These are phyloP conservation scores for Apiotrichum veenhuisii DNA, from an alignment of 1,284 basidiomycete species.

Conservation along the genomic window DNA sequence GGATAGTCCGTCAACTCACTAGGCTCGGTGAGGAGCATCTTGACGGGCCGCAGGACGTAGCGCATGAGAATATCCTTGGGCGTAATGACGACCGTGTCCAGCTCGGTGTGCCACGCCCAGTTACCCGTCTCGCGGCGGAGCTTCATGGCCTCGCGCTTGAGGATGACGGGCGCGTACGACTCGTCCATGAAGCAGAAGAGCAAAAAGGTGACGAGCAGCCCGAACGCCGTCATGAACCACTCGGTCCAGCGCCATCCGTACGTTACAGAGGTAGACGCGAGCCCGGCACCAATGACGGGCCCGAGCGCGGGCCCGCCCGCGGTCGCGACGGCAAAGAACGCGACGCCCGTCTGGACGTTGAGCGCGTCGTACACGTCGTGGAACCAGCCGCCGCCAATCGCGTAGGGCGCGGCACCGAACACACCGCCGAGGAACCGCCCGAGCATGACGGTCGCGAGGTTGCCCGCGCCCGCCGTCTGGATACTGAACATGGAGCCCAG, in stretches of 20 bases:
- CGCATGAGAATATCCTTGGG: slow-evolving; percentile 17
- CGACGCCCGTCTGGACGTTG: slow-evolving; percentile 14
- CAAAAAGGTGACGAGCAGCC: slow-evolving; percentile 11
- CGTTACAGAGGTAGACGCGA: slow-evolving; percentile 1
- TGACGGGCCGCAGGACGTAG: slow-evolving; percentile 22
- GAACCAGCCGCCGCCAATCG: slow-evolving; percentile 23
- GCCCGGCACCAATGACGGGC: slow-evolving; percentile 19
- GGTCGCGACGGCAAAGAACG: slow-evolving; percentile 17
- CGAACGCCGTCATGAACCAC: slow-evolving; percentile 25
- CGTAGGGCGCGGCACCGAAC: slow-evolving; percentile 24
- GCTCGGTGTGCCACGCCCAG: slow-evolving; percentile 21
- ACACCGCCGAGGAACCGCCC: slow-evolving; percentile 63
- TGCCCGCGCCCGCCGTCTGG: slow-evolving; percentile 48
- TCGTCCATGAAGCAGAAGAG: slow-evolving; percentile 20
- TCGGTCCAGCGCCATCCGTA: slow-evolving; percentile 27
- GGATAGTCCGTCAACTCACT: not conserved
- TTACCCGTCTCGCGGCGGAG: slow-evolving; percentile 15
- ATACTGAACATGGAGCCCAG: slow-evolving; percentile 37
- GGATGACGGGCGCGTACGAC: slow-evolving; percentile 20
- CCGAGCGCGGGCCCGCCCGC: slow-evolving; percentile 19
- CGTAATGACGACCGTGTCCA: slow-evolving; percentile 17
- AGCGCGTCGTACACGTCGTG: slow-evolving; percentile 17
- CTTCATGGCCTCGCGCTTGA: slow-evolving; percentile 10
- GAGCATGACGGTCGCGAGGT: slow-evolving; percentile 66
- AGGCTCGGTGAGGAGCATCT: slow-evolving; percentile 25